phyloP scores from a whole-genome alignment of 2,329 filamentous ascomycete species.

The Hortaea werneckii region DNA sequence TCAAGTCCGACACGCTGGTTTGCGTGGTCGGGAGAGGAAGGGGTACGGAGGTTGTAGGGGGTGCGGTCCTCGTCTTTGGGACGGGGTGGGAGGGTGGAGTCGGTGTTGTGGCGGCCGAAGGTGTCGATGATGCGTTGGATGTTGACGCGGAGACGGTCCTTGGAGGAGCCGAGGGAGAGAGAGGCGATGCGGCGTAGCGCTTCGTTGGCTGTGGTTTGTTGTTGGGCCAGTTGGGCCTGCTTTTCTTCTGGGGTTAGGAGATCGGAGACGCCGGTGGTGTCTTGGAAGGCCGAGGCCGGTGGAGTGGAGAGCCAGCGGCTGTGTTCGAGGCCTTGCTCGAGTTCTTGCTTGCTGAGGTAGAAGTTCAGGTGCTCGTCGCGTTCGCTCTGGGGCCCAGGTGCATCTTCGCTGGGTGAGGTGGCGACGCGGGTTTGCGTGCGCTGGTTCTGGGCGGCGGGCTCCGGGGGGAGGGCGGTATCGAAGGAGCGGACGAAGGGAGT shows the following conservation, averaged over 20 bases:
- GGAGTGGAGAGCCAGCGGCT: slow-evolving; percentile 49
- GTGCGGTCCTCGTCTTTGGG: slow-evolving; percentile 27
- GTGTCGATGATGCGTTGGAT: slow-evolving; percentile 73
- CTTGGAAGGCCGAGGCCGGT: background rate
- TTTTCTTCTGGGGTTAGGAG: slow-evolving; percentile 35
- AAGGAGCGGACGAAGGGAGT: slow-evolving; percentile 82
- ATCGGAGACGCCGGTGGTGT: background rate
- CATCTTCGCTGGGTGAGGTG: slow-evolving; percentile 6
- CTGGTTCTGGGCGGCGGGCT: slow-evolving; percentile 12
- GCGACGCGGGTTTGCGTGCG: slow-evolving; percentile 8
- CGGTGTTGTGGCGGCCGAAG: slow-evolving; percentile 87
- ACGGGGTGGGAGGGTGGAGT: slow-evolving; percentile 56
- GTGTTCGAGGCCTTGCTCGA: slow-evolving; percentile 55
- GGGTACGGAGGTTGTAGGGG: slow-evolving; percentile 12
- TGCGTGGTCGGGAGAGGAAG: background rate
- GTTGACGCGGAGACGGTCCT: slow-evolving; percentile 72
- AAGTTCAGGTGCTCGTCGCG: slow-evolving; percentile 55
- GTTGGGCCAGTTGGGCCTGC: slow-evolving; percentile 18
- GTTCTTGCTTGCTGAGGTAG: slow-evolving; percentile 57
- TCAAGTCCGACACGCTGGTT: slow-evolving; percentile 69
- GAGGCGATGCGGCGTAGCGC: slow-evolving; percentile 72
- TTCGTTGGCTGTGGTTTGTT: slow-evolving; percentile 52
- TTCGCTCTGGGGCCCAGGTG: slow-evolving; percentile 14
- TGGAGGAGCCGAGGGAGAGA: slow-evolving; percentile 65
- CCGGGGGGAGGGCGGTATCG: slow-evolving; percentile 46